phyloP scores from a whole-genome alignment of 225 moss, liverwort and hornwort species.

The Takakia lepidozioides region DNA sequence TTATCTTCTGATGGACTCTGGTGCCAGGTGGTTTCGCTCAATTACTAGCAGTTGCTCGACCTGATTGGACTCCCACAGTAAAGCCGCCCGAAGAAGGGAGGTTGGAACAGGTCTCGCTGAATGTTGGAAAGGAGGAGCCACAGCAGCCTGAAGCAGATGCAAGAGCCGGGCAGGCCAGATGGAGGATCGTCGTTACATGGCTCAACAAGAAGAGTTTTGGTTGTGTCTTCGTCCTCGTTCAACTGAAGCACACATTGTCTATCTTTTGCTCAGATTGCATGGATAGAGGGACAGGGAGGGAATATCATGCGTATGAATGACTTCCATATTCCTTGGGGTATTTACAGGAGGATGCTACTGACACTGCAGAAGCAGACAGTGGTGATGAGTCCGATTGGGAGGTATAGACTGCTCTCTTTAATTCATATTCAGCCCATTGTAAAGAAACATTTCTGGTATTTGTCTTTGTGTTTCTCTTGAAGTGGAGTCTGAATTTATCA shows the following conservation, averaged over 20 bases:
- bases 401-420: too few species aligned
- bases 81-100: conserved; percentile 32
- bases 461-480: too few species aligned
- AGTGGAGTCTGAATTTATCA: too few species aligned
- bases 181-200: conserved; percentile 95
- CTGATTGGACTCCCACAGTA: conserved; percentile 65
- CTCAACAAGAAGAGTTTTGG: conserved; percentile 74
- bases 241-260: too few species aligned
- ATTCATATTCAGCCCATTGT: too few species aligned
- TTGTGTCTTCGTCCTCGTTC: too few species aligned
- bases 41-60: conserved; percentile 72
- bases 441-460: too few species aligned
- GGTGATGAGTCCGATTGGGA: conserved; percentile 79
- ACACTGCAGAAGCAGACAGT: conserved; percentile 45
- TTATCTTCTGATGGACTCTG: too few species aligned
- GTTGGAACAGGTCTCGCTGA: conserved; percentile 17
- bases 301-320: too few species aligned
- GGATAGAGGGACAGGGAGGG: too few species aligned
- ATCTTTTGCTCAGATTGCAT: too few species aligned
- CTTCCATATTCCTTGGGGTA: conserved; percentile 17
- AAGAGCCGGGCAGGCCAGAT: conserved; percentile 88
- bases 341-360: conserved; percentile 50
- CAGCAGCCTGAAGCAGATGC: conserved; percentile 60
- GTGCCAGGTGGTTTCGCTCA: conserved; percentile 97
- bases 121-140: conserved; percentile 19